Evolutionary conservation across 176 grass and related monocot genomes (phyloP).

Genomic region (barley (Hordeum vulgare)): MorexV3_pseudomolecules_assembly NC_058519.1:23028973-23029472

Average conservation of each 20-base stretch:
- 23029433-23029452: constrained; percentile 48
- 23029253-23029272: neutral
- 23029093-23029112: neutral
- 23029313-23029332: neutral
- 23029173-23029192: too few species aligned
- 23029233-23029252: neutral
- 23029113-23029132: neutral
- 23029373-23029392: neutral
- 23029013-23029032: too few species aligned
- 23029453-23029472: constrained; percentile 28
- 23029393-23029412: constrained; percentile 48
- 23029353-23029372: too few species aligned
- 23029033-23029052: too few species aligned
- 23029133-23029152: neutral
- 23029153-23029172: neutral
- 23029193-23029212: neutral
- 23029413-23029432: constrained; percentile 77
- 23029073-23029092: too few species aligned
- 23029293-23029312: neutral
- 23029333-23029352: neutral
- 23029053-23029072: too few species aligned
- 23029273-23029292: neutral
- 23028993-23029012: too few species aligned
- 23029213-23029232: neutral
- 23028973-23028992: too few species aligned